Evolutionary conservation across 1,284 basidiomycete species (phyloP).

Genomic region (Meripilus lineatus): DNA sequence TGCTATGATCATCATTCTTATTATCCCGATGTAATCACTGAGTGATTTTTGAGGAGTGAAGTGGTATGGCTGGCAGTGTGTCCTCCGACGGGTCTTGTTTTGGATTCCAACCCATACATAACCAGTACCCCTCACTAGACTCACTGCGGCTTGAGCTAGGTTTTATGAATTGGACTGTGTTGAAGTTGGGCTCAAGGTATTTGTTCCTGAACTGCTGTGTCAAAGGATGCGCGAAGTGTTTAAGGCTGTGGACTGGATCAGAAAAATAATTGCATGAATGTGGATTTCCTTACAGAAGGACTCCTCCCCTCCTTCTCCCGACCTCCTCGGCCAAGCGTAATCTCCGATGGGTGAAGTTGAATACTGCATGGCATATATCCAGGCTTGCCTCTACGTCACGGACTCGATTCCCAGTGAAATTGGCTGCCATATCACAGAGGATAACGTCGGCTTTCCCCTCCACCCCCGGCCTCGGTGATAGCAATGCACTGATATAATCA

Average conservation of each 20-base stretch:
- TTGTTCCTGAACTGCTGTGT: constrained; percentile 49
- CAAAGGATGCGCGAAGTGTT: constrained; percentile 67
- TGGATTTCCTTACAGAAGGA: constrained; percentile 56
- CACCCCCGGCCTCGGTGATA: constrained; percentile 29
- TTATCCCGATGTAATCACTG: too few species aligned
- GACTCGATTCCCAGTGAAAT: constrained; percentile 57
- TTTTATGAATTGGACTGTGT: constrained; percentile 54
- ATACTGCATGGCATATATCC: constrained; percentile 59
- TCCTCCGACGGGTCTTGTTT: too few species aligned
- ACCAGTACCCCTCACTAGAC: constrained; percentile 72
- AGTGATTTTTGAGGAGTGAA: too few species aligned
- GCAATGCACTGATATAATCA: constrained; percentile 39
- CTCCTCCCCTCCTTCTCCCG: constrained; percentile 45
- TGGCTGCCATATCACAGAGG: constrained; percentile 76
- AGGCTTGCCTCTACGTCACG: constrained; percentile 59
- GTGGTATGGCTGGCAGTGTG: too few species aligned
- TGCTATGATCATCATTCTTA: too few species aligned
- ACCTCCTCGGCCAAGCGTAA: constrained; percentile 42
- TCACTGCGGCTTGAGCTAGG: constrained; percentile 63
- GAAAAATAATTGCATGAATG: not conserved
- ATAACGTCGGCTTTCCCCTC: constrained; percentile 62
- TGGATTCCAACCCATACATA: constrained; percentile 63
- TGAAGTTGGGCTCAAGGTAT: constrained; percentile 52
- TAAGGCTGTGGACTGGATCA: constrained; percentile 45
- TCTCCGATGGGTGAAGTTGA: constrained; percentile 52